Conservation (phyloP, 345 rosid genomes). For the Populus simonii region DNA sequence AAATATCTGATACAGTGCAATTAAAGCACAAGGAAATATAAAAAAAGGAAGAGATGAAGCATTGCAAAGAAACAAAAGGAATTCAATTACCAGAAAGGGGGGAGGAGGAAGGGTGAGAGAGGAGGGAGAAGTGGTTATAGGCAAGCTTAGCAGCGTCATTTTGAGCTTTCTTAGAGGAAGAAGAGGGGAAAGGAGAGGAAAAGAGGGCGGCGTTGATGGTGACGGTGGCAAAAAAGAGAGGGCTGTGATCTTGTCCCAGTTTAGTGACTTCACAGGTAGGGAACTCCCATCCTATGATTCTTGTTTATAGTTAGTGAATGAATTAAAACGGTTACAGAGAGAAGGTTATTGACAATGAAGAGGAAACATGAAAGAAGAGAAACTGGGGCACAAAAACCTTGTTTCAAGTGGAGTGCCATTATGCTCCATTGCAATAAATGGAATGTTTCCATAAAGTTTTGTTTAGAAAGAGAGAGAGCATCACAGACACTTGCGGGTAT, state of each 20-base stretch:
- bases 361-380: no score
- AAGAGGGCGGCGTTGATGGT: constrained; percentile 28
- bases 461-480: no score
- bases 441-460: no score
- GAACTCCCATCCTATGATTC: constrained; percentile 16
- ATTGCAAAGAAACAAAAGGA: neutral
- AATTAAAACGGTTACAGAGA: no score
- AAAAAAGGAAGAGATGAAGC: neutral
- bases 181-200: constrained; percentile 2
- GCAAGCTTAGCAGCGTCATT: constrained; percentile 45
- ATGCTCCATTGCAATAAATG: no score
- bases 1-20: neutral
- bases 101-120: neutral
- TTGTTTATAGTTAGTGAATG: no score
- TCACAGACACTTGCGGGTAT: no score
- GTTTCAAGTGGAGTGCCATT: no score
- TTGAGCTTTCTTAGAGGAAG: constrained; percentile 41
- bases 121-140: constrained; percentile 15
- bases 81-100: neutral
- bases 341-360: no score
- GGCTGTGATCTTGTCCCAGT: constrained; percentile 38
- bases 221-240: constrained; percentile 38
- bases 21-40: no score
- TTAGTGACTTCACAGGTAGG: constrained; percentile 25
- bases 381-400: no score